These are phyloP conservation scores for Melastoma candidum DNA, from an alignment of 441 rosid genomes.

Conservation along the genomic window DNA sequence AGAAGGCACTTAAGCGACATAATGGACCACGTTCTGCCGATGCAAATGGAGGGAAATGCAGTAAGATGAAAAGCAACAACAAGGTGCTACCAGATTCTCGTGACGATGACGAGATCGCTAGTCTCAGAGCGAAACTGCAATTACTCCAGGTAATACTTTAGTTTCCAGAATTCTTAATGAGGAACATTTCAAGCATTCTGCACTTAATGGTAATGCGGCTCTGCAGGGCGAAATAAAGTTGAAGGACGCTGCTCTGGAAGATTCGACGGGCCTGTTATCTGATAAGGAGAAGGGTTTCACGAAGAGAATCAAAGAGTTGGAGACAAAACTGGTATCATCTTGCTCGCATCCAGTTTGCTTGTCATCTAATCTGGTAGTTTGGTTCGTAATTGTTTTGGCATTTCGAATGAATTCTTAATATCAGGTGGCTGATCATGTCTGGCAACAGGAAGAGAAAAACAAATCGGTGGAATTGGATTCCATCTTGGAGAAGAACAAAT, in stretches of 20 bases:
- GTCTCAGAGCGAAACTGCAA: conserved; percentile 53
- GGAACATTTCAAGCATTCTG: not conserved
- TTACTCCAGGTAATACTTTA: conserved; percentile 47
- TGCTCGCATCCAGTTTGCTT: too few species aligned
- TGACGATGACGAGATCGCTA: conserved; percentile 44
- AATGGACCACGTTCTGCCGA: conserved; percentile 24
- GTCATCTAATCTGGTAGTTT: too few species aligned
- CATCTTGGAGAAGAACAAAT: conserved; percentile 39
- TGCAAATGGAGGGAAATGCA: conserved; percentile 34
- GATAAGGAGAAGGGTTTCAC: conserved; percentile 52
- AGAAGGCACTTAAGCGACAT: conserved; percentile 42
- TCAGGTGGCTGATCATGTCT: too few species aligned
- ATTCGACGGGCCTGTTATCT: conserved; percentile 34
- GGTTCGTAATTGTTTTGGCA: too few species aligned
- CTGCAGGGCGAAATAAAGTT: conserved; percentile 50
- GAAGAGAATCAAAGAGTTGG: conserved; percentile 49
- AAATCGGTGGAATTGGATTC: conserved; percentile 28
- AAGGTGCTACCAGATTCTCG: conserved; percentile 33
- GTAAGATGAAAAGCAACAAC: conserved; percentile 23
- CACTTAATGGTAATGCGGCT: conserved; percentile 7
- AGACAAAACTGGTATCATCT: conserved; percentile 23
- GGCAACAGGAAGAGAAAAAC: conserved; percentile 6
- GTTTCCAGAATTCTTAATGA: not conserved
- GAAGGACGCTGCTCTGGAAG: conserved; percentile 53
- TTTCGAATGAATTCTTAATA: too few species aligned